Conservation (phyloP, 1,284 basidiomycete genomes). For the Mycosarcoma maydis region DNA sequence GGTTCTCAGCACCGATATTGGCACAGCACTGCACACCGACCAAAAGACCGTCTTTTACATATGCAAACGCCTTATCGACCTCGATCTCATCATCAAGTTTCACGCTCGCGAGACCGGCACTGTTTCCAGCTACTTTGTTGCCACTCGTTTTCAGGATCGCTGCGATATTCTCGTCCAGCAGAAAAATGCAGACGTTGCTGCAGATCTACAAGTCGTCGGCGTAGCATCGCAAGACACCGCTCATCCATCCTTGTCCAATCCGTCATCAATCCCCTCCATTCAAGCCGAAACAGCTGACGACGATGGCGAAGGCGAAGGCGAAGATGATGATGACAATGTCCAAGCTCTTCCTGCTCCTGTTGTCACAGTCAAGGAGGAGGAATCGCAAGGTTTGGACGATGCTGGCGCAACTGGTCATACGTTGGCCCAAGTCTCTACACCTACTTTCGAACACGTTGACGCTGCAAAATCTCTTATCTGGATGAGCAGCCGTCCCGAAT, state of each 20-base stretch:
- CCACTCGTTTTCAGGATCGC: constrained; percentile 31
- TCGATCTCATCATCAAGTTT: constrained; percentile 44
- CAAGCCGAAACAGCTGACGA: neutral
- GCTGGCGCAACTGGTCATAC: neutral
- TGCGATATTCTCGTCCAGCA: constrained; percentile 51
- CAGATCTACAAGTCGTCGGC: constrained; percentile 9
- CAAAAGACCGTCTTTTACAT: constrained; percentile 83
- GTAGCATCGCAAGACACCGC: neutral
- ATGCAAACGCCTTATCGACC: constrained; percentile 51
- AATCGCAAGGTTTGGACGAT: constrained; percentile 1
- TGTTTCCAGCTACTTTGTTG: constrained; percentile 44
- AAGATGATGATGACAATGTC: constrained; percentile 4
- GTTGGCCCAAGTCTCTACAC: neutral
- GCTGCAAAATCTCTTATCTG: constrained; percentile 37
- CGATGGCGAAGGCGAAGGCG: constrained; percentile 6
- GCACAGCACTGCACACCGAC: constrained; percentile 81
- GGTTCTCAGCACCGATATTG: constrained; percentile 79
- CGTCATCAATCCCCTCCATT: neutral
- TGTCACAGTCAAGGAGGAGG: constrained; percentile 29
- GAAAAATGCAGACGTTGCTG: constrained; percentile 23
- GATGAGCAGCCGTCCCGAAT: constrained; percentile 51
- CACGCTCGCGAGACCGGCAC: constrained; percentile 57
- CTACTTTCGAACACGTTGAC: constrained; percentile 37
- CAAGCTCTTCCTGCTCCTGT: constrained; percentile 19
- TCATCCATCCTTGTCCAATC: neutral